Conservation (phyloP, 441 rosid genomes). For the Euphorbia schlechtendalii region DNA sequence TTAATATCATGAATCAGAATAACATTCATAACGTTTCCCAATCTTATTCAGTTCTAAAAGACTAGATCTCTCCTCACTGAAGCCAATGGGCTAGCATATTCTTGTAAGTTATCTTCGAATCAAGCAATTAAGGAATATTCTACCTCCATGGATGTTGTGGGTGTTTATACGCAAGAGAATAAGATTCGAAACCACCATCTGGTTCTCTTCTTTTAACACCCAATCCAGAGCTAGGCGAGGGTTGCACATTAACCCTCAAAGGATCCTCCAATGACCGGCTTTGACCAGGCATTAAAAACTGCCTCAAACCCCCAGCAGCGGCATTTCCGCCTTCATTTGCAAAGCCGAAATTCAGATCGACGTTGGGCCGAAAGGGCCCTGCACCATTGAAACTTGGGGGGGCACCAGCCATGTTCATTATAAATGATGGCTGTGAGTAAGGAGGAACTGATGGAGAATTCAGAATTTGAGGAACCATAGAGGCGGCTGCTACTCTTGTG, state of each 20-base stretch:
- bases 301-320: slow-evolving; percentile 49
- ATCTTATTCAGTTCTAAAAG: slow-evolving; percentile 42
- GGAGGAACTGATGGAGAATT: slow-evolving; percentile 21
- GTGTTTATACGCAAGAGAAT: slow-evolving; percentile 36
- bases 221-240: slow-evolving; percentile 55
- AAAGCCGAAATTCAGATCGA: slow-evolving; percentile 70
- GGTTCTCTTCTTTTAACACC: slow-evolving; percentile 86
- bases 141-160: slow-evolving; percentile 68
- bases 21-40: slow-evolving; percentile 29
- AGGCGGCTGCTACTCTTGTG: slow-evolving; percentile 42
- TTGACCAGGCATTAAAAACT: slow-evolving; percentile 54
- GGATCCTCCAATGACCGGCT: slow-evolving; percentile 55
- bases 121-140: slow-evolving; percentile 15
- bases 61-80: slow-evolving; percentile 29
- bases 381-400: not conserved
- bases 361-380: slow-evolving; percentile 47
- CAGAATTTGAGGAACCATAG: slow-evolving; percentile 54
- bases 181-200: slow-evolving; percentile 66
- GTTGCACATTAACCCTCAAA: slow-evolving; percentile 40
- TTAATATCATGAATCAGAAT: slow-evolving; percentile 47
- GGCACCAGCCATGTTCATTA: slow-evolving; percentile 53
- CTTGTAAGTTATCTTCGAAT: slow-evolving; percentile 16
- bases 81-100: slow-evolving; percentile 27
- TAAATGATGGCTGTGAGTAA: slow-evolving; percentile 53
- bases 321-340: slow-evolving; percentile 53